A percentile compares a stretch with the other conserved stretches of the same genome.
These are phyloP conservation scores for Leccinum griseonigrum DNA, from an alignment of 1,284 basidiomycete genomes.

Conservation along the genomic window DNA sequence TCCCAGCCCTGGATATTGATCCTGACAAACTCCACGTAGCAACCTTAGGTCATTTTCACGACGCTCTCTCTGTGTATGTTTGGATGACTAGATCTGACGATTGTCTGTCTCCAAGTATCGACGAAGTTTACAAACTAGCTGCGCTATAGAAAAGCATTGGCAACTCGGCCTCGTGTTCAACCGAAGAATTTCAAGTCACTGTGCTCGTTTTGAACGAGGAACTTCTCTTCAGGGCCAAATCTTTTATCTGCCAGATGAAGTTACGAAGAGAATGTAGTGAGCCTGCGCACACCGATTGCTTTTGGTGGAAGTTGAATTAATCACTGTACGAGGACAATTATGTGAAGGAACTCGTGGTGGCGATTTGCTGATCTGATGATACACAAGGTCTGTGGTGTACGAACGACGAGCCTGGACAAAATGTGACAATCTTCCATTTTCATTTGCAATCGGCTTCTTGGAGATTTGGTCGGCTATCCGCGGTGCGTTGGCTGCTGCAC, in stretches of 20 bases:
- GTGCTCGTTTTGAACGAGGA: slow-evolving; percentile 4
- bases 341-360: background rate
- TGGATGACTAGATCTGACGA: slow-evolving; percentile 11
- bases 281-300: background rate
- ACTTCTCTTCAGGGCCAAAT: slow-evolving; percentile 12
- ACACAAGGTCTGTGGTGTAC: slow-evolving; percentile 6
- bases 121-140: slow-evolving; percentile 16
- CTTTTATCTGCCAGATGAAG: slow-evolving; percentile 4
- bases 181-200: background rate
- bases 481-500: slow-evolving; percentile 15
- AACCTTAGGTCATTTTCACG: slow-evolving; percentile 5
- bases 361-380: slow-evolving; percentile 4
- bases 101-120: slow-evolving; percentile 13
- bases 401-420: slow-evolving; percentile 7
- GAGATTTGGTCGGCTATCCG: slow-evolving; percentile 26
- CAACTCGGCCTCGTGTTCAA: slow-evolving; percentile 24
- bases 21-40: slow-evolving; percentile 24
- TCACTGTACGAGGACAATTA: slow-evolving; percentile 1
- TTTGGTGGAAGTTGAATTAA: background rate
- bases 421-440: slow-evolving; percentile 14
- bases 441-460: slow-evolving; percentile 13
- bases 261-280: slow-evolving; percentile 1
- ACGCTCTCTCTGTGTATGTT: slow-evolving; percentile 12
- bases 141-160: background rate
- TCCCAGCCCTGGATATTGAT: slow-evolving; percentile 10